Base-by-base conservation (phyloP, 345 rosid genomes). In the Abelmoschus esculentus region DNA sequence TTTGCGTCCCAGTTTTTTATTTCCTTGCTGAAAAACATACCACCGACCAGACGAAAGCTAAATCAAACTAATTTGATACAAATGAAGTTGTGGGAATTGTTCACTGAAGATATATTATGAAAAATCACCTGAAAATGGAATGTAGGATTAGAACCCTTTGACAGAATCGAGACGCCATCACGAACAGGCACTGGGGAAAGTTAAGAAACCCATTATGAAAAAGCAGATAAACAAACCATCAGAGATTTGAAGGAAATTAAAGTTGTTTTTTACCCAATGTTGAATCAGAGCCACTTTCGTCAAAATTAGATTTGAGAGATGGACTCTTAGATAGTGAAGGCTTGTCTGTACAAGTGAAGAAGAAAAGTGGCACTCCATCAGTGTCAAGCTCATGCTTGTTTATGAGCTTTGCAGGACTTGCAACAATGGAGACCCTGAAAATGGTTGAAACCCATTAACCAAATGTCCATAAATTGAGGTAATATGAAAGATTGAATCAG, bases 401-500 rank as follows among this genome's bases (percentile, higher is more conserved):
- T 17, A 31, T 49, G 19, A 26, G 17, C 4, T 55, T 70, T 61
- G 55, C 29, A 7, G 74, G 49, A 17, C 31, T 67, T 19, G 74
- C 53, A 60, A 59, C 61, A 52, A 49, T 26, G 14, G 71, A 50
- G 31, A 76, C 74, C 78, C 88, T 82, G 79, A 28, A 52, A 67
- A 6, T n/a, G 6, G 28, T 10, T 67, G 14, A 10, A 47, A 47
- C 7, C 9, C 32, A 12, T 19, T 1, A n/a, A 64, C 18, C 12
- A 0, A 19, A 40, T 18, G 12, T 38, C 17, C 11, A 36, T 32
- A 38, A 2, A 19, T 22, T 11, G 26, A 17, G 9, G 26, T 11
- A 11, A 2, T 46, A 7, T 47, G 56, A 47, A 11, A 15, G 22
- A 28, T 28, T 7, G 34, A 12, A 61, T 7, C 40, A 18, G 61